These are phyloP conservation scores for Apophysomyces elegans DNA, from an alignment of 371 early-diverging fungal species.

Conservation along the genomic window DNA sequence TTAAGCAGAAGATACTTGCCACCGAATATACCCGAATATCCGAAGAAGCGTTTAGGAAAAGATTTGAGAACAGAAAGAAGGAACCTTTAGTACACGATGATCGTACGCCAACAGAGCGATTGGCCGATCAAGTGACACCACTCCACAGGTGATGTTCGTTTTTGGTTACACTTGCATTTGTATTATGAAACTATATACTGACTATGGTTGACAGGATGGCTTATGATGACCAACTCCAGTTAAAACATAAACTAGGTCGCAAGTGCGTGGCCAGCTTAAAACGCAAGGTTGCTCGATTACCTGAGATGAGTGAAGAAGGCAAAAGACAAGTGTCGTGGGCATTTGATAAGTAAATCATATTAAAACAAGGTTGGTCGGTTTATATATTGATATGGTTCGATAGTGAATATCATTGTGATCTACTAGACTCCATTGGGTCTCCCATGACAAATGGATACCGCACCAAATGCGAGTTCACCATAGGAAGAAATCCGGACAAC, in stretches of 20 bases:
- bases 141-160: constrained; percentile 49
- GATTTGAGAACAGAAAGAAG: constrained; percentile 33
- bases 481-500: constrained; percentile 67
- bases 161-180: no score
- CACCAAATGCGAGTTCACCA: constrained; percentile 84
- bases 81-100: constrained; percentile 38
- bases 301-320: constrained; percentile 23
- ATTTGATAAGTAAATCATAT: constrained; percentile 33
- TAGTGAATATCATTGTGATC: constrained; percentile 43
- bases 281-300: constrained; percentile 28
- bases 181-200: background rate
- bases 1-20: constrained; percentile 41
- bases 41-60: constrained; percentile 30
- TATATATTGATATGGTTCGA: background rate
- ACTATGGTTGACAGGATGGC: constrained; percentile 22
- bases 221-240: constrained; percentile 47
- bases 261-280: constrained; percentile 34
- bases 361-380: constrained; percentile 10
- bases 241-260: constrained; percentile 37
- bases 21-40: constrained; percentile 32
- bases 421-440: constrained; percentile 62
- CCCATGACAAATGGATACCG: constrained; percentile 72
- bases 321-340: constrained; percentile 43
- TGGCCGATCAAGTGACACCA: constrained; percentile 80
- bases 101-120: constrained; percentile 60